Conservation (phyloP, 108 stramenopile species). For the Cyclotella atomus region DNA sequence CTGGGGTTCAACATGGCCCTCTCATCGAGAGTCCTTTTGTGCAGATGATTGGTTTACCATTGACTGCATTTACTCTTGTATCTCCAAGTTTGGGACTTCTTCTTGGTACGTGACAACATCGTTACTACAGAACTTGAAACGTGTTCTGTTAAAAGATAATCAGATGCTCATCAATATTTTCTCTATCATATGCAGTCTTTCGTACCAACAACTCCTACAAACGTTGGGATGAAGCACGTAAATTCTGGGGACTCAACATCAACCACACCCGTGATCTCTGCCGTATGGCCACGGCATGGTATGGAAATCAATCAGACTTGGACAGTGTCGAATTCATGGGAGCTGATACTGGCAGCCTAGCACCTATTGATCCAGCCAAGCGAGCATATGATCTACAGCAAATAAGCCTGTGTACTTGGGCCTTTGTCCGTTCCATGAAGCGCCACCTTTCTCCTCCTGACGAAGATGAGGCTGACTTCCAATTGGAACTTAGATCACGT, state of each 20-base stretch:
- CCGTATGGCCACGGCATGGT: slow-evolving; percentile 70
- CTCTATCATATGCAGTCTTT: slow-evolving; percentile 76
- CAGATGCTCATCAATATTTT: no score
- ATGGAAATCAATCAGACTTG: slow-evolving; percentile 57
- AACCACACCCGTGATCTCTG: slow-evolving; percentile 79
- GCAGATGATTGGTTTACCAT: slow-evolving; percentile 55
- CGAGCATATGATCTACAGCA: slow-evolving; percentile 59
- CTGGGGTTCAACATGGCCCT: slow-evolving; percentile 53
- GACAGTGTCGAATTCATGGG: slow-evolving; percentile 36
- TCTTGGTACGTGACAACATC: slow-evolving; percentile 63
- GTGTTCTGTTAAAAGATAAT: no score
- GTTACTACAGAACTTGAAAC: no score
- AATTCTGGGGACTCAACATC: slow-evolving; percentile 81
- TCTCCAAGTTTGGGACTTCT: slow-evolving; percentile 75
- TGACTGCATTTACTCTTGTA: slow-evolving; percentile 67
- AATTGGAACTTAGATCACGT: slow-evolving; percentile 48
- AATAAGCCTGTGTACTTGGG: slow-evolving; percentile 67
- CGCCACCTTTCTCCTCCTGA: slow-evolving; percentile 69
- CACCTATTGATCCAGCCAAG: slow-evolving; percentile 50
- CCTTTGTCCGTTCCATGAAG: slow-evolving; percentile 78
- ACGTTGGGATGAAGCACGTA: slow-evolving; percentile 86
- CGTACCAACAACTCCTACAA: slow-evolving; percentile 77
- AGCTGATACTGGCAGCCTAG: slow-evolving; percentile 63
- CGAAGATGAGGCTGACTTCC: slow-evolving; percentile 70
- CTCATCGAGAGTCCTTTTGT: slow-evolving; percentile 31